Evolutionary conservation across 139 green algal genomes (phyloP).

Genomic region (Zygnema circumcarinatum): DNA sequence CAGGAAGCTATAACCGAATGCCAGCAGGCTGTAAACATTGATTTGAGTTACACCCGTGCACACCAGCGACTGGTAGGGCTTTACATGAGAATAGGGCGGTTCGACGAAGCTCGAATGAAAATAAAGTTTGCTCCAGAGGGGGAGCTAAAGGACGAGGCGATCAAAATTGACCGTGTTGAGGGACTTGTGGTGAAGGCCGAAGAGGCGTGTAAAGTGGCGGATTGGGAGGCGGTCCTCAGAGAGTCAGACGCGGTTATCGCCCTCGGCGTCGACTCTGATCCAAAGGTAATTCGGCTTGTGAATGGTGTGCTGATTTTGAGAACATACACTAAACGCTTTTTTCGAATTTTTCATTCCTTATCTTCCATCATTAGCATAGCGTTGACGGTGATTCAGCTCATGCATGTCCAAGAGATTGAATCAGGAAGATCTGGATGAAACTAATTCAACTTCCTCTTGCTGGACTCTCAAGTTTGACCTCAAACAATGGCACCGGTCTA

Average conservation of each 20-base stretch:
- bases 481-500: too few relatives aligned
- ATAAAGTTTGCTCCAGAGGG: constrained; percentile 12
- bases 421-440: too few relatives aligned
- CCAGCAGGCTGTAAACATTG: constrained; percentile 33
- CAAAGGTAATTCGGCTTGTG: constrained; percentile 26
- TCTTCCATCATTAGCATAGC: too few relatives aligned
- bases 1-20: constrained; percentile 32
- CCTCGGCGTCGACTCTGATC: constrained; percentile 9
- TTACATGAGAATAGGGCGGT: constrained; percentile 28
- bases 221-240: constrained; percentile 26
- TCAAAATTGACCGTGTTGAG: constrained; percentile 13
- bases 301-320: too few relatives aligned
- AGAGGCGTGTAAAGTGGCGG: neutral
- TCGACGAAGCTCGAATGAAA: constrained; percentile 30
- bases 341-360: too few relatives aligned
- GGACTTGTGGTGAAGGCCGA: neutral
- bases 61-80: constrained; percentile 17
- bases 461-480: too few relatives aligned
- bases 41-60: constrained; percentile 31
- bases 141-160: constrained; percentile 9
- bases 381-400: too few relatives aligned
- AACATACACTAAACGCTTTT: too few relatives aligned
- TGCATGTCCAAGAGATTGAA: too few relatives aligned
- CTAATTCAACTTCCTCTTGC: too few relatives aligned
- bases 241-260: constrained; percentile 26